These are phyloP conservation scores for Linnemannia exigua DNA, from an alignment of 192 early-diverging fungal genomes.

Conservation along the genomic window DNA sequence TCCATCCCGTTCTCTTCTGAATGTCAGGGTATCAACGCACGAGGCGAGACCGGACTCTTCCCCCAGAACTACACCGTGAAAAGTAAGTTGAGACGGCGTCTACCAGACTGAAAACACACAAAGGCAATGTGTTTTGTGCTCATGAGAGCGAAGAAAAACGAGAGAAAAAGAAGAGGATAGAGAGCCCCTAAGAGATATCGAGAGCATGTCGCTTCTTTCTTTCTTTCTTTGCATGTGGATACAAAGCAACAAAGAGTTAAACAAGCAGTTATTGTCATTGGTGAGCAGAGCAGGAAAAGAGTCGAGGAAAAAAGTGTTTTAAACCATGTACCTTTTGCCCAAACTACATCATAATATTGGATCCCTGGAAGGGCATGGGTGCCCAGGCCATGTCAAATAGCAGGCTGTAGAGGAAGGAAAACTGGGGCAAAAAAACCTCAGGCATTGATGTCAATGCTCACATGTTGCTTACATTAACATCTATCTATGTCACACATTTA, in stretches of 20 bases:
- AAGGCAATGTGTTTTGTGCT: neutral
- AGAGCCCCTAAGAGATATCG: neutral
- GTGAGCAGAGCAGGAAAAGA: neutral
- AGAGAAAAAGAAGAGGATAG: neutral
- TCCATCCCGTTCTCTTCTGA: neutral
- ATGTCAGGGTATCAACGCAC: constrained; percentile 73
- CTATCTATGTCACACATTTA: neutral
- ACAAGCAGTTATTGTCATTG: neutral
- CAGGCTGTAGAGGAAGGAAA: neutral
- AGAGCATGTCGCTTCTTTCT: constrained; percentile 1
- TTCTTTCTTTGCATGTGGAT: neutral
- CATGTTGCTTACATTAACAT: constrained; percentile 5
- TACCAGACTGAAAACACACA: neutral
- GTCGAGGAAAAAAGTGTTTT: neutral
- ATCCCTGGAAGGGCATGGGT: neutral
- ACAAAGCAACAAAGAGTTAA: neutral
- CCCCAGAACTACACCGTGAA: constrained; percentile 60
- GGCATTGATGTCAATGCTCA: constrained; percentile 1
- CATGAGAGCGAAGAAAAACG: neutral
- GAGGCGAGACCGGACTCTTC: constrained; percentile 79
- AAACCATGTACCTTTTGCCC: neutral
- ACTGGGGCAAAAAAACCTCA: neutral
- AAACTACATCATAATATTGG: neutral
- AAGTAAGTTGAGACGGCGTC: constrained; percentile 19
- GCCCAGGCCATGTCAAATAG: neutral